Evolutionary conservation across 345 rosid genomes (phyloP).

Genomic region (Rhizophora mangle): DNA sequence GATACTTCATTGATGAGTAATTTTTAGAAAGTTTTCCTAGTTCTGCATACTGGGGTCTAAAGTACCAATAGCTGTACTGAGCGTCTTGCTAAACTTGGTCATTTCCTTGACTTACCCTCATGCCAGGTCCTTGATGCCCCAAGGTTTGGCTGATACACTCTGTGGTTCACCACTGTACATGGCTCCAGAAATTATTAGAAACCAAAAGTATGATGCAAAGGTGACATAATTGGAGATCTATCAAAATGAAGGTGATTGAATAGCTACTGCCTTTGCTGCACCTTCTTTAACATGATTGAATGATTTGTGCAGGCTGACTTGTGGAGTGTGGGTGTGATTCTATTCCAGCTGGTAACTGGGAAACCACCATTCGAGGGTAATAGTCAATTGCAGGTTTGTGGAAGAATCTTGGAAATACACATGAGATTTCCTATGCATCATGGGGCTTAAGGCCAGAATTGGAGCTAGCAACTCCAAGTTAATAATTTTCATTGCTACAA

Average conservation of each 20-base stretch:
- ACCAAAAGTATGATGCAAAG: constrained; percentile 85
- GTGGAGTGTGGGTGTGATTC: constrained; percentile 88
- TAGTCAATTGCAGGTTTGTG: constrained; percentile 60
- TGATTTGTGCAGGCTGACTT: constrained; percentile 62
- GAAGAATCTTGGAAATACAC: constrained; percentile 3
- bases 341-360: constrained; percentile 79
- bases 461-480: not conserved
- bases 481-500: constrained; percentile 8
- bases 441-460: constrained; percentile 5
- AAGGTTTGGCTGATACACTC: constrained; percentile 61
- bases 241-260: not conserved
- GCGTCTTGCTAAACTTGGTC: constrained; percentile 1
- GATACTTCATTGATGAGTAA: not conserved
- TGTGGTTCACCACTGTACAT: constrained; percentile 90
- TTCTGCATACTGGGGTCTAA: not conserved
- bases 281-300: constrained; percentile 7
- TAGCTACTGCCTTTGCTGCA: not conserved
- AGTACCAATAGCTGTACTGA: not conserved
- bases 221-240: constrained; percentile 34
- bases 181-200: constrained; percentile 85
- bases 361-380: constrained; percentile 75
- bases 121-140: constrained; percentile 61
- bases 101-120: constrained; percentile 11
- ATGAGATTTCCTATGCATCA: not conserved
- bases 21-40: too few relatives aligned